Base-by-base conservation (phyloP, 176 grass and related monocot species). In the Aechmea fasciata region DNA sequence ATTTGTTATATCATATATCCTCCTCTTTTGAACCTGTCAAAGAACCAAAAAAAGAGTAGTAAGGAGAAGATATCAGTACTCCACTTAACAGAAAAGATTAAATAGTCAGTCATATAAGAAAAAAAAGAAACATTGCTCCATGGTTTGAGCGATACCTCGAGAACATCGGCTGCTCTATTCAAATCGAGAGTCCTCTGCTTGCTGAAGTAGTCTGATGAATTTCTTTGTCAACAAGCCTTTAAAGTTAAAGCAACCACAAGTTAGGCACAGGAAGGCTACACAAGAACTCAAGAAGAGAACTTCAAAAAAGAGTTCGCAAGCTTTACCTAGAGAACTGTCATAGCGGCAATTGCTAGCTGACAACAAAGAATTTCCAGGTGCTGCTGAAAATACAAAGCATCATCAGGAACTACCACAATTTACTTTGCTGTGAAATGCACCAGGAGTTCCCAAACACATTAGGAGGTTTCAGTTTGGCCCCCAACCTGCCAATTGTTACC, bases 1-100 rank as follows among this genome's bases (percentile, higher is more conserved):
- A 96, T 96, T 96, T 52, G 92, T 96, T 82, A 96, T 96, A 67
- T 96, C 92, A 89, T 96, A 96, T 65, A 96, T 91, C 81, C 92
- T 91, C 78, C 92, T 84, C 73, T 96, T 96, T 77, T 96, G 88
- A 51, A 96, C 92, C 92, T 96, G 74, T 15, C 81, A 68, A 57
- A 53, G 68, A 25, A 49, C 25, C 80, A 71, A 78, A 77, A 77
- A 48, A 55, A 78, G 14, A 63, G 83, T n/a, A 85, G 72, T 25
- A 62, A 71, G 9, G 65, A 50, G 71, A 72, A 2, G 47, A 71
- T 53, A 71, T 63, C 11, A 64, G 12, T 55, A 77, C 14, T 66
- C 11, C 18, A n/a, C 13, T 57, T 57, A 65, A n/a, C 18, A 50
- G 51, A 20, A 20, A 74, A 48, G 61, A 81, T 77, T 11, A 6